Conservation (phyloP, 768 basidiomycete species). For the Lyophyllum shimeji region DNA sequence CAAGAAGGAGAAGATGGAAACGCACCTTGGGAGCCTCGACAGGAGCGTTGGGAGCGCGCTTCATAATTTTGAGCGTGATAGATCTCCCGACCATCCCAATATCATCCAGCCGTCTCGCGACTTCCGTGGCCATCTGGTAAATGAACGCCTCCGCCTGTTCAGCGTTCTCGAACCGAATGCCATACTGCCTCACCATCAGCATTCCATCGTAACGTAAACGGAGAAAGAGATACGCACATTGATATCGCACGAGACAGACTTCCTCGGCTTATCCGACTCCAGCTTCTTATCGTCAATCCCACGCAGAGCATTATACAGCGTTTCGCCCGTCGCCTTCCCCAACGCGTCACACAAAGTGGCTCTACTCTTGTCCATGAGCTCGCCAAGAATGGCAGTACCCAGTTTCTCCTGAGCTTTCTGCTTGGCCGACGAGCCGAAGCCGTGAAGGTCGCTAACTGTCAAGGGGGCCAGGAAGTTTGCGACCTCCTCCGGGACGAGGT, state of each 20-base stretch:
- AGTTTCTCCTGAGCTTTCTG: conserved; percentile 83
- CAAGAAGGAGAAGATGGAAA: not conserved
- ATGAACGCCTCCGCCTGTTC: conserved; percentile 83
- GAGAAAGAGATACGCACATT: conserved; percentile 58
- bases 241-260: conserved; percentile 92
- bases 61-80: conserved; percentile 87
- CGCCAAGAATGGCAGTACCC: conserved; percentile 67
- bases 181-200: conserved; percentile 61
- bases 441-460: conserved; percentile 80
- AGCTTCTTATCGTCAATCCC: conserved; percentile 82
- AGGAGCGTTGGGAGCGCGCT: conserved; percentile 81
- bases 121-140: conserved; percentile 73
- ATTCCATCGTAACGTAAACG: not conserved
- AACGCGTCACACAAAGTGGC: conserved; percentile 65
- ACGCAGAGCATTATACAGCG: conserved; percentile 76
- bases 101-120: conserved; percentile 67
- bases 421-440: conserved; percentile 76
- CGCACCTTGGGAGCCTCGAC: conserved; percentile 87
- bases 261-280: conserved; percentile 82
- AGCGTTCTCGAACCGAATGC: conserved; percentile 85
- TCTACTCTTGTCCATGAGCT: conserved; percentile 64
- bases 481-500: conserved; percentile 59
- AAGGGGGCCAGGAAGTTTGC: conserved; percentile 60
- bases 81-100: conserved; percentile 70
- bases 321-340: conserved; percentile 83